Evolutionary conservation across 495 filamentous ascomycete genomes (phyloP), one percentile per base, ranked within the genome.

Genomic region (Penicillium silybi): DNA sequence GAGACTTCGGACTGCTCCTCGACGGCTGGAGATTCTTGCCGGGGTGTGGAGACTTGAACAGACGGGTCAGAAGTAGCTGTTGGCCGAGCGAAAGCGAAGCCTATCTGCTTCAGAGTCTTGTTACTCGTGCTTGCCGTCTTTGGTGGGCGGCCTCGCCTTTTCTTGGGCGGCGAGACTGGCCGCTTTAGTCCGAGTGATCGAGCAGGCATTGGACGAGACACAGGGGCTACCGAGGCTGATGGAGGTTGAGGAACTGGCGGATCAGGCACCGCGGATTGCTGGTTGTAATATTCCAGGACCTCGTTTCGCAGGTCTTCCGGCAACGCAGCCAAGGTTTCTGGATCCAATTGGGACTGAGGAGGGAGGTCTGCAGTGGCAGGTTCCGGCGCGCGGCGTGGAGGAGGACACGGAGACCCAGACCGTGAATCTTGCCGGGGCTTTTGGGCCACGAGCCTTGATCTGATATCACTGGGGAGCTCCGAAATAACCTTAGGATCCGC

Each of bases 291-390:
- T 4, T 78, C 80, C 6, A 92, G 70, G 8, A 95, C 73, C 62
- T 96, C 91, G 17, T 85, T 82, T 50, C 90, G 85, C 56, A 97
- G 81, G 52, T 93, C 89, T 39, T 86, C 85, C 1, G 91, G 91
- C 6, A 97, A 74, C 1, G 88, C 87, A 27, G 84, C 78, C 48
- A 96, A 82, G 11, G 84, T 81, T 42, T 89, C 86, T 1, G 80
- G 83, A 61, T 92, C 88, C 19, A 91, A 64, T 54, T 89, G 82
- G 54, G 85, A 76, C 35, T 76, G 72, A 19, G 70, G 68, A 18
- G 77, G 75, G 37, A 79, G 57, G 13, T 62, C 53, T n/a, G 64
- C 42, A 4, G 49, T 23, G 3, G 40, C 49, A 5, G 62, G 13
- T 26, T 44, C 44, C 41, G 34, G 39, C 4, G 23, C 32, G 35